phyloP scores from a whole-genome alignment of 805 yeast species.

The Maudiozyma serrabonitensis region DNA sequence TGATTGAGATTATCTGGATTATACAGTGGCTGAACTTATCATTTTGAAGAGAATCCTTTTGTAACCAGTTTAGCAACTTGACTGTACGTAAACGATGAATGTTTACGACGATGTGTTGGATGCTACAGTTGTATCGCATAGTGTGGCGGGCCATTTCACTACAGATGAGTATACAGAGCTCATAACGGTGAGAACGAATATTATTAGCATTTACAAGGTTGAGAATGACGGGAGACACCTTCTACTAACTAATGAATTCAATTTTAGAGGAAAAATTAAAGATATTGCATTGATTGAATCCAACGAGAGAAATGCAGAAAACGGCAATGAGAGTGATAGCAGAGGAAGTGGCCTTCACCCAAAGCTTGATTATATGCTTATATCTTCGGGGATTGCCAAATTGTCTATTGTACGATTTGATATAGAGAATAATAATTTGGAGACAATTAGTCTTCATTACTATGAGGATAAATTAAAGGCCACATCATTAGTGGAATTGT shows the following conservation, averaged over 20 bases:
- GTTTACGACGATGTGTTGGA: conserved; percentile 67
- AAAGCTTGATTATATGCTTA: conserved; percentile 47
- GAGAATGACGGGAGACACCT: conserved; percentile 16
- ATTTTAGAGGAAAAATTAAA: conserved; percentile 59
- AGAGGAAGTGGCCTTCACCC: conserved; percentile 13
- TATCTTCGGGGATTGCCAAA: conserved; percentile 69
- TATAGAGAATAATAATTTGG: conserved; percentile 38
- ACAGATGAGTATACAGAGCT: conserved; percentile 37
- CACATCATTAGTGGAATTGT: conserved; percentile 31
- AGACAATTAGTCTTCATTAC: conserved; percentile 73
- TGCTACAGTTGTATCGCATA: conserved; percentile 63
- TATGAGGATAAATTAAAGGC: conserved; percentile 63
- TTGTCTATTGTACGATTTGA: conserved; percentile 71
- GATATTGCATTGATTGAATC: conserved; percentile 42
- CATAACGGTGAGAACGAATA: conserved; percentile 59
- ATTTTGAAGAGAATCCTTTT: neutral
- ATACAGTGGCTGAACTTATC: neutral
- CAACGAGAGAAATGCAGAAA: conserved; percentile 4
- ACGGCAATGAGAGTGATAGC: neutral
- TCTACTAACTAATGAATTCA: conserved; percentile 49
- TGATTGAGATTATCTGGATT: no score
- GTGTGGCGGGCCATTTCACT: conserved; percentile 45
- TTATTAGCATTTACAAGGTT: conserved; percentile 34
- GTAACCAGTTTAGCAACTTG: neutral
- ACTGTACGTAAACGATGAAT: conserved; percentile 43